Conservation (phyloP, 768 basidiomycete genomes). For the Macrolepiota fuliginosa region DNA sequence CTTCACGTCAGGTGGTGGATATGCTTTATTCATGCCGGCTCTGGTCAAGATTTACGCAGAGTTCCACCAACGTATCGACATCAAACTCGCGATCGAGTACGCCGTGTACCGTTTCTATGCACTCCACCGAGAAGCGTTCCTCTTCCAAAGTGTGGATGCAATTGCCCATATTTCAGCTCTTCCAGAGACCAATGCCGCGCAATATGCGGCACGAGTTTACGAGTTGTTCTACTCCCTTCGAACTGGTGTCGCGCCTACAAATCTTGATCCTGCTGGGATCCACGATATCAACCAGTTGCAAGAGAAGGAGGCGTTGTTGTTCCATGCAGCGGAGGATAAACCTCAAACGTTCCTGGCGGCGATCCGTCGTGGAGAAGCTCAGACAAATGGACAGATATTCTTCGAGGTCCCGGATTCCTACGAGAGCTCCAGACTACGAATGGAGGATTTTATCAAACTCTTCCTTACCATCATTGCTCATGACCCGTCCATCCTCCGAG, state of each 20-base stretch:
- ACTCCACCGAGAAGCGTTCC: conserved; percentile 67
- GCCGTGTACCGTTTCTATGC: conserved; percentile 71
- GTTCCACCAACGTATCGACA: conserved; percentile 50
- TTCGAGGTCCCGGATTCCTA: conserved; percentile 58
- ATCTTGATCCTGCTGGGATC: conserved; percentile 65
- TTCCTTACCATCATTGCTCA: conserved; percentile 81
- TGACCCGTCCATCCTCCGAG: conserved; percentile 61
- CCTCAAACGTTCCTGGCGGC: conserved; percentile 67
- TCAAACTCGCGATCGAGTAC: conserved; percentile 69
- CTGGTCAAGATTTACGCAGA: conserved; percentile 71
- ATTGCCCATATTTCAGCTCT: conserved; percentile 53
- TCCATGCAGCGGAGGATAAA: conserved; percentile 68
- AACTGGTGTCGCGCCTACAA: conserved; percentile 32
- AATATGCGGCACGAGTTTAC: conserved; percentile 57
- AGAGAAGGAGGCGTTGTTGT: conserved; percentile 69
- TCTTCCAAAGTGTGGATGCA: conserved; percentile 71
- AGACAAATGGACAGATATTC: conserved; percentile 38
- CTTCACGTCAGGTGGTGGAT: conserved; percentile 70
- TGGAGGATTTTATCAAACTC: conserved; percentile 68
- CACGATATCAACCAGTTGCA: conserved; percentile 58
- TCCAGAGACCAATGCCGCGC: conserved; percentile 44
- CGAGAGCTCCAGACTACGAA: conserved; percentile 50
- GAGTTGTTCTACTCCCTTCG: conserved; percentile 58
- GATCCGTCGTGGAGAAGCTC: conserved; percentile 41
- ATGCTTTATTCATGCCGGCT: conserved; percentile 72